Evolutionary conservation across 441 rosid genomes (phyloP).

Genomic region (Biscutella laevigata): DNA sequence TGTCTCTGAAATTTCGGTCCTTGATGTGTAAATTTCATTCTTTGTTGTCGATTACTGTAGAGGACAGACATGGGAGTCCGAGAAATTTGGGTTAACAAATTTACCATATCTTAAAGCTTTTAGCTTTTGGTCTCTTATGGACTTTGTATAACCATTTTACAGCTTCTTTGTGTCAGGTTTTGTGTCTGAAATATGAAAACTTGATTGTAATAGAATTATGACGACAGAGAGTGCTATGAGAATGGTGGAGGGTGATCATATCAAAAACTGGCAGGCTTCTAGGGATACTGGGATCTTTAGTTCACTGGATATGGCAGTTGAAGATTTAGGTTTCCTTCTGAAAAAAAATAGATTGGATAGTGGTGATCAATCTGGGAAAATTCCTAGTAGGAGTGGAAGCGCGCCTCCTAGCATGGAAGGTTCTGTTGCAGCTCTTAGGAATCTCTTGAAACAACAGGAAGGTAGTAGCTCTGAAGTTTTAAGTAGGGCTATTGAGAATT

Average conservation of each 20-base stretch:
- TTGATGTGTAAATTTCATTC: constrained; percentile 13
- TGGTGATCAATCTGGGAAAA: constrained; percentile 28
- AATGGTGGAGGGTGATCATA: constrained; percentile 54
- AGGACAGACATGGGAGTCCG: too few relatives aligned
- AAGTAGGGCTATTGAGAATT: constrained; percentile 37
- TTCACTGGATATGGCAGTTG: constrained; percentile 57
- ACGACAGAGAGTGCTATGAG: constrained; percentile 78
- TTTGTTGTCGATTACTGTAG: neutral
- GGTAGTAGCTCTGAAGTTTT: constrained; percentile 48
- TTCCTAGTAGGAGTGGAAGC: constrained; percentile 82
- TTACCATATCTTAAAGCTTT: constrained; percentile 14
- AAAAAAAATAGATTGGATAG: constrained; percentile 48
- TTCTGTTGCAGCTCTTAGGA: constrained; percentile 68
- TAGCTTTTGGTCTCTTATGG: constrained; percentile 16
- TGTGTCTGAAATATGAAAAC: neutral
- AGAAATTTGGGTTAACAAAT: neutral
- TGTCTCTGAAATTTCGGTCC: constrained; percentile 8
- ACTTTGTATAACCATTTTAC: neutral
- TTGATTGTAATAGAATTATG: constrained; percentile 33
- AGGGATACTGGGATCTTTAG: constrained; percentile 46
- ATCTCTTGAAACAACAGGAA: constrained; percentile 55
- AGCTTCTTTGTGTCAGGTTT: constrained; percentile 17
- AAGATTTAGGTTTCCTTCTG: constrained; percentile 59
- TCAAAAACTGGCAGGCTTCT: constrained; percentile 51
- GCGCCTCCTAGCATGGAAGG: constrained; percentile 98